phyloP scores from a whole-genome alignment of 352 stramenopile genomes.

The Albugo laibachii region DNA sequence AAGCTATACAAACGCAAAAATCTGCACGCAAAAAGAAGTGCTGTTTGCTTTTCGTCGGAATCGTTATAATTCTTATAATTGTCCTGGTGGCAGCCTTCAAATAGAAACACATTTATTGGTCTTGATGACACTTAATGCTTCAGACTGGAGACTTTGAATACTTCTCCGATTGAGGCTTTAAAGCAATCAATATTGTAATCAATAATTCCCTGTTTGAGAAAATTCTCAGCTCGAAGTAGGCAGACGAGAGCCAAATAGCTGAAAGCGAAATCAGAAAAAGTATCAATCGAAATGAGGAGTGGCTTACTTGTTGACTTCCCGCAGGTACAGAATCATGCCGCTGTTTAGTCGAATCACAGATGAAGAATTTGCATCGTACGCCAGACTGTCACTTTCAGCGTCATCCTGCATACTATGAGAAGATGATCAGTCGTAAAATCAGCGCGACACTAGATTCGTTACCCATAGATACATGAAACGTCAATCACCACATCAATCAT shows the following conservation, averaged over 20 bases:
- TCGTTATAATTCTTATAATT: slow-evolving; percentile 62
- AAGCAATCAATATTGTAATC: slow-evolving; percentile 99
- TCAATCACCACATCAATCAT: slow-evolving; percentile 99
- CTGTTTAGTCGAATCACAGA: slow-evolving; percentile 97
- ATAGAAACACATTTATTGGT: slow-evolving; percentile 7
- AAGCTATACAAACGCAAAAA: slow-evolving; percentile 92
- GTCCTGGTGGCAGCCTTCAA: slow-evolving; percentile 54
- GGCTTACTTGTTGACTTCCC: slow-evolving; percentile 81
- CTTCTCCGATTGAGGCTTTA: slow-evolving; percentile 83
- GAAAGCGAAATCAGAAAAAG: slow-evolving; percentile 4
- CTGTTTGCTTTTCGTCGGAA: slow-evolving; percentile 58
- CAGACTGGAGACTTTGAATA: slow-evolving; percentile 42
- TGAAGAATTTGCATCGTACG: slow-evolving; percentile 91
- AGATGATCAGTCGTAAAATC: neutral
- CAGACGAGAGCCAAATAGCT: slow-evolving; percentile 96
- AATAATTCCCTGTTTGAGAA: slow-evolving; percentile 95
- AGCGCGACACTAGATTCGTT: neutral
- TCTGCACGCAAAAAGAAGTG: slow-evolving; percentile 94
- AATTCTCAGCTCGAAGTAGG: slow-evolving; percentile 91
- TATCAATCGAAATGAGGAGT: neutral
- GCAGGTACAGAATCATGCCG: slow-evolving; percentile 91
- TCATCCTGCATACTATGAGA: slow-evolving; percentile 69
- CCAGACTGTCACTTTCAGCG: slow-evolving; percentile 78
- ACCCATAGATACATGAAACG: slow-evolving; percentile 97
- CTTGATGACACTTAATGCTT: neutral